Evolutionary conservation across 768 basidiomycete species (phyloP).

Genomic region (Amanita pseudoporphyria): DNA sequence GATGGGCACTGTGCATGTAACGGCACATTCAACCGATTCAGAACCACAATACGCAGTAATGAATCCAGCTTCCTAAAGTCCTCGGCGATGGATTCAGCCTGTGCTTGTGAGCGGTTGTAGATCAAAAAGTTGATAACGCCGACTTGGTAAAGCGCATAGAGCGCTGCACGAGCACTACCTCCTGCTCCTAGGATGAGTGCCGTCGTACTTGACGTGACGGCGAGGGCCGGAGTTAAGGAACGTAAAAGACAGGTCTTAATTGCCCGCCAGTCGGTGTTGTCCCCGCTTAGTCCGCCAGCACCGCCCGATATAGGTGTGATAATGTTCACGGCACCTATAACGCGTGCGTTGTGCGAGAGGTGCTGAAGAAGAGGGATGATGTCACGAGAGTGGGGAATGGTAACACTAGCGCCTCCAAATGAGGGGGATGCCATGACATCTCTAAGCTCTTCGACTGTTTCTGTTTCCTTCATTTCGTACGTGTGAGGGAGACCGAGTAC

Average conservation of each 20-base stretch:
- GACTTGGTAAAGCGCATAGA: conserved; percentile 60
- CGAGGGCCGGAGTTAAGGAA: conserved; percentile 23
- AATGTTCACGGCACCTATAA: conserved; percentile 77
- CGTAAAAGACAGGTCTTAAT: conserved; percentile 42
- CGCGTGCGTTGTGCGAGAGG: conserved; percentile 51
- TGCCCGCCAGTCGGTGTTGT: conserved; percentile 78
- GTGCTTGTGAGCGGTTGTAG: conserved; percentile 58
- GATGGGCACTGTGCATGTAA: conserved; percentile 21
- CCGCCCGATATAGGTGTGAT: conserved; percentile 38
- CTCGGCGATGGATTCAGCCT: conserved; percentile 46
- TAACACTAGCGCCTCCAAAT: conserved; percentile 80
- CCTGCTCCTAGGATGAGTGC: conserved; percentile 73
- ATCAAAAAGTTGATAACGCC: conserved; percentile 54
- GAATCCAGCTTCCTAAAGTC: conserved; percentile 40
- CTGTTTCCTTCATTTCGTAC: conserved; percentile 52
- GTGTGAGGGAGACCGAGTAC: conserved; percentile 56
- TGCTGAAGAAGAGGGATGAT: conserved; percentile 58
- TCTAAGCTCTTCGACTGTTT: conserved; percentile 35
- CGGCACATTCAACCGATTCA: conserved; percentile 40
- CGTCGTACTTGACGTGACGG: conserved; percentile 21
- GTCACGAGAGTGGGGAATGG: conserved; percentile 70
- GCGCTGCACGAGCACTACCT: conserved; percentile 69
- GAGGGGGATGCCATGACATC: conserved; percentile 34
- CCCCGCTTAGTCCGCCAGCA: conserved; percentile 41
- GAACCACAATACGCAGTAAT: conserved; percentile 35